Evolutionary conservation across 2,329 filamentous ascomycete genomes (phyloP).

Genomic region (Fusarium vanettenii): DNA sequence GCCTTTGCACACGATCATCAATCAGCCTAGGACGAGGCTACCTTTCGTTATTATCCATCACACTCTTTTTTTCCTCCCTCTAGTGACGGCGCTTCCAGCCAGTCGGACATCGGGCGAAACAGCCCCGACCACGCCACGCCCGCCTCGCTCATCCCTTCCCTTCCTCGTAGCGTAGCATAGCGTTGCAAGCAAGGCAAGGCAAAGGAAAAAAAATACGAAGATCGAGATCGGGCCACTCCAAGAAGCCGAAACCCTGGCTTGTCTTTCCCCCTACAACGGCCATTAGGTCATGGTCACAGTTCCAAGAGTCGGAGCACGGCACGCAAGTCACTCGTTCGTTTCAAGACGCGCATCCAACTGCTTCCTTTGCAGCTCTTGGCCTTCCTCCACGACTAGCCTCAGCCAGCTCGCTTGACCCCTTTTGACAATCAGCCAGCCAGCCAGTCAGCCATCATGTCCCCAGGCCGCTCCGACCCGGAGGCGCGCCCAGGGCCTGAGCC

Average conservation of each 20-base stretch:
- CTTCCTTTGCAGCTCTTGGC: background rate
- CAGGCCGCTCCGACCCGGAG: conserved; percentile 25
- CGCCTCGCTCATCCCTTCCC: conserved; percentile 20
- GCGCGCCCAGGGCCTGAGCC: conserved; percentile 16
- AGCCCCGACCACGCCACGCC: conserved; percentile 23
- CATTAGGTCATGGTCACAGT: conserved; percentile 16
- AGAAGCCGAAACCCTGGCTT: background rate
- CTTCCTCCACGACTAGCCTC: conserved; percentile 20
- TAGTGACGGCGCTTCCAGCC: conserved; percentile 11
- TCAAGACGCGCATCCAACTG: conserved; percentile 13
- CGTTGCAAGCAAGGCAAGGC: conserved; percentile 30
- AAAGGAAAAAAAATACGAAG: conserved; percentile 3
- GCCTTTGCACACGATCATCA: background rate
- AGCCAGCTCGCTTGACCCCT: conserved; percentile 32
- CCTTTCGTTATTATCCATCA: background rate
- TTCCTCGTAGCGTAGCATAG: background rate
- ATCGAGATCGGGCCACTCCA: conserved; percentile 24
- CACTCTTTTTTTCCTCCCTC: background rate
- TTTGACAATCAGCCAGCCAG: conserved; percentile 10
- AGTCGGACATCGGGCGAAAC: conserved; percentile 24
- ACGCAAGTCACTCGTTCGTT: conserved; percentile 34
- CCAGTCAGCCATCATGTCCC: conserved; percentile 28
- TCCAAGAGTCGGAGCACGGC: conserved; percentile 7
- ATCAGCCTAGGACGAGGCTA: background rate
- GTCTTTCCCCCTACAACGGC: conserved; percentile 24